A percentile compares a stretch with the other conserved stretches of the same genome.
phyloP scores from a whole-genome alignment of 495 filamentous ascomycete genomes.

The Hapsidospora chrysogenum region DNA sequence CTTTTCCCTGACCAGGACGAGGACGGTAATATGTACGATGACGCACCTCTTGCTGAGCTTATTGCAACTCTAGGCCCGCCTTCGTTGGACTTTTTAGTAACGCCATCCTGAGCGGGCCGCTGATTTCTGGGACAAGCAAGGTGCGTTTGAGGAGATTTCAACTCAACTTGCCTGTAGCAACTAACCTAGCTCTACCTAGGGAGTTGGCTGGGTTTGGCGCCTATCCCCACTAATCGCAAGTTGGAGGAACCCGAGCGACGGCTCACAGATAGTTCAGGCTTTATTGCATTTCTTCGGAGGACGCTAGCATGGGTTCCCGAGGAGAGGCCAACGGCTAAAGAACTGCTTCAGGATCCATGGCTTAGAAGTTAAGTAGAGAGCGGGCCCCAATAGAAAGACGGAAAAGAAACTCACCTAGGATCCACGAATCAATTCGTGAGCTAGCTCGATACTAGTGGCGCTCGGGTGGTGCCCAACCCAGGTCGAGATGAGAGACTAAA shows the following conservation, averaged over 20 bases:
- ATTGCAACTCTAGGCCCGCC: conserved; percentile 15
- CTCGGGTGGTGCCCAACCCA: too few species aligned
- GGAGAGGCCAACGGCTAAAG: conserved; percentile 13
- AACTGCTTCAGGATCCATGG: conserved; percentile 18
- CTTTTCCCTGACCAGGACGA: conserved; percentile 6
- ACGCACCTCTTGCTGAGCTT: conserved; percentile 18
- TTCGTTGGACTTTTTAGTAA: conserved; percentile 4
- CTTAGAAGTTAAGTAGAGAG: neutral
- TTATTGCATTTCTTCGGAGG: conserved; percentile 15
- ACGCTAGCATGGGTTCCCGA: conserved; percentile 20
- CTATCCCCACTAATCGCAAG: neutral
- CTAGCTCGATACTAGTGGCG: too few species aligned
- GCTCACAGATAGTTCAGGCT: conserved; percentile 1
- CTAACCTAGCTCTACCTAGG: neutral
- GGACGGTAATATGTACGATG: conserved; percentile 7
- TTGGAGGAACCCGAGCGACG: neutral
- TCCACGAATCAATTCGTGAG: too few species aligned
- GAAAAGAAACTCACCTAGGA: neutral
- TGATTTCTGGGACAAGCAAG: neutral
- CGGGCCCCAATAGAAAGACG: neutral
- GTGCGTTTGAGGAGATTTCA: neutral
- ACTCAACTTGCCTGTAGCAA: neutral
- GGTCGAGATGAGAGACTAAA: too few species aligned
- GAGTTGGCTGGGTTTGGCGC: neutral
- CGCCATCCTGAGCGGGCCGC: neutral